Percentiles rank a stretch among this genome's conserved stretches.
Evolutionary conservation across 441 rosid species (phyloP).

Genomic region (Gossypium laxum): DNA sequence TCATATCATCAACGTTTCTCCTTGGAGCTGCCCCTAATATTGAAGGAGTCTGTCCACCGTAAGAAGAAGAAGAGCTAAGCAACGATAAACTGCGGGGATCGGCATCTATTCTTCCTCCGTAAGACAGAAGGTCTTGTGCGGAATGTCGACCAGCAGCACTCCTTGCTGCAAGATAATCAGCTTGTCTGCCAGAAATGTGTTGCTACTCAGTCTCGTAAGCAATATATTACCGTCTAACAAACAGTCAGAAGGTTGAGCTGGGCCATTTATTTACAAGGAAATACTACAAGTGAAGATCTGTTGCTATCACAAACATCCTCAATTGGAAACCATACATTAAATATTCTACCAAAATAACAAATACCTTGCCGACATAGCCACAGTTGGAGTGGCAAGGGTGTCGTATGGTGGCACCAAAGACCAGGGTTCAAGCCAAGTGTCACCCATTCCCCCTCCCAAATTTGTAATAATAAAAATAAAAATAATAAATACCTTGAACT

Average conservation of each 20-base stretch:
- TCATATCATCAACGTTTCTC: conserved; percentile 69
- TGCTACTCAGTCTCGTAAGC: conserved; percentile 69
- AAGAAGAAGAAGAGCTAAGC: conserved; percentile 53
- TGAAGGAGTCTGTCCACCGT: conserved; percentile 65
- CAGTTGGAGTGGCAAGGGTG: too few relatives aligned
- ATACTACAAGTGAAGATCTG: conserved; percentile 14
- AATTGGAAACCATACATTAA: conserved; percentile 13
- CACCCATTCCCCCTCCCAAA: too few relatives aligned
- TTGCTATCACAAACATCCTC: conserved; percentile 15
- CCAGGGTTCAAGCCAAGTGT: too few relatives aligned
- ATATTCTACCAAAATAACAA: background rate
- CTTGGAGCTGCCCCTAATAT: conserved; percentile 87
- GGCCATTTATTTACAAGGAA: conserved; percentile 17
- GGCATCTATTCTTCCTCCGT: conserved; percentile 73
- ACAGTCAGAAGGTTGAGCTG: conserved; percentile 27
- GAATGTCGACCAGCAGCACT: conserved; percentile 62
- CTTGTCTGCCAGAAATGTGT: conserved; percentile 97
- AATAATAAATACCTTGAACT: conserved; percentile 53
- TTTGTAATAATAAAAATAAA: background rate
- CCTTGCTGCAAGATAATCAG: conserved; percentile 91
- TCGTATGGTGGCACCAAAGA: too few relatives aligned
- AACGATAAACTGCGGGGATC: conserved; percentile 62
- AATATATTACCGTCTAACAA: conserved; percentile 37
- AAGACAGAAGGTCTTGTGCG: conserved; percentile 61
- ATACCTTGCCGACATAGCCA: too few relatives aligned